phyloP scores from a whole-genome alignment of 2,329 filamentous ascomycete species.

The Ceratocystis smalleyi region DNA sequence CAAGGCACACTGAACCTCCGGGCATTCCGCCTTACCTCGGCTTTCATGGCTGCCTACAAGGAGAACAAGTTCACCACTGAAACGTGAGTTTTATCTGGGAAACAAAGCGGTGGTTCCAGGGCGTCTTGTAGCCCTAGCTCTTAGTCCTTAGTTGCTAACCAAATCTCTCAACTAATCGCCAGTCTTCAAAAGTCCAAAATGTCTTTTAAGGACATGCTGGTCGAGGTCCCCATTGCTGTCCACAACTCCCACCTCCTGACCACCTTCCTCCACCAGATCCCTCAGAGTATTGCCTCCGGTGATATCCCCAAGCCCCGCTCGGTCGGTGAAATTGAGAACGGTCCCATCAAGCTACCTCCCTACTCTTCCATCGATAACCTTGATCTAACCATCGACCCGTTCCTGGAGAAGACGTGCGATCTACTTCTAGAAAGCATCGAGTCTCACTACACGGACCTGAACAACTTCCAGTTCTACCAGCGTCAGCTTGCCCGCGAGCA shows the following conservation, averaged over 20 bases:
- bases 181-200: slow-evolving; percentile 92
- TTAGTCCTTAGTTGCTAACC: slow-evolving; percentile 4
- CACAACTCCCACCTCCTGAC: slow-evolving; percentile 97
- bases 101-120: neutral
- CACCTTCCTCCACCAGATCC: slow-evolving; percentile 85
- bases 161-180: slow-evolving; percentile 5
- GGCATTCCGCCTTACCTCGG: slow-evolving; percentile 75
- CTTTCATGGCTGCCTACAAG: slow-evolving; percentile 84
- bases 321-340: slow-evolving; percentile 58
- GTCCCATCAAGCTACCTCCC: slow-evolving; percentile 48
- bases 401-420: slow-evolving; percentile 96
- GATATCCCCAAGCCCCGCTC: slow-evolving; percentile 61
- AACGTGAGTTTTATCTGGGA: slow-evolving; percentile 42
- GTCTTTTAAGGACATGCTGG: slow-evolving; percentile 81
- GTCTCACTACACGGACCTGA: slow-evolving; percentile 93
- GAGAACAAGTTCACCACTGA: slow-evolving; percentile 97
- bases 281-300: slow-evolving; percentile 39
- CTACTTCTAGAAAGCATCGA: slow-evolving; percentile 93
- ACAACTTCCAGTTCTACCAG: slow-evolving; percentile 97
- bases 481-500: slow-evolving; percentile 86
- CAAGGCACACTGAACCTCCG: slow-evolving; percentile 80
- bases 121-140: neutral
- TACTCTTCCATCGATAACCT: slow-evolving; percentile 81
- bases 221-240: slow-evolving; percentile 75
- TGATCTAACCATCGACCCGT: slow-evolving; percentile 87